phyloP scores from a whole-genome alignment of 1,284 basidiomycete genomes.

The Pascua sp. region DNA sequence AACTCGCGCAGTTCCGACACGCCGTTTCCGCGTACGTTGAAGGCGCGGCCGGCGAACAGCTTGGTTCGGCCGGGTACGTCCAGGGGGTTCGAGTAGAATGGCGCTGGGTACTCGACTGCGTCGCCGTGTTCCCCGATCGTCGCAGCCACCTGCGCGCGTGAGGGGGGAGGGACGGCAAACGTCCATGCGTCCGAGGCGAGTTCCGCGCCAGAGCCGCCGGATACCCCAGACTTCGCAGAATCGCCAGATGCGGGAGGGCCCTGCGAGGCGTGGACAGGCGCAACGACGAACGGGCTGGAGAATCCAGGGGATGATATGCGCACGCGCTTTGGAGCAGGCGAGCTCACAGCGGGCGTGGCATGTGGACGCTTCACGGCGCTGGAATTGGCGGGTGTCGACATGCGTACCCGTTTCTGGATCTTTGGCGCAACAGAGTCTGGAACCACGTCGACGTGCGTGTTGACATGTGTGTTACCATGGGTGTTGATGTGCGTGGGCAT shows the following conservation, averaged over 20 bases:
- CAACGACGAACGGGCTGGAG: too few relatives aligned
- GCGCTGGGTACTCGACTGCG: constrained; percentile 65
- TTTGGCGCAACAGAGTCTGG: too few relatives aligned
- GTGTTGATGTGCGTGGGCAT: too few relatives aligned
- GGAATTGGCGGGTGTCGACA: neutral
- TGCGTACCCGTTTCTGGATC: constrained; percentile 12
- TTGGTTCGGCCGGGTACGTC: constrained; percentile 69
- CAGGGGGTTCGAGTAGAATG: constrained; percentile 69
- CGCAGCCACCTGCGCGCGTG: constrained; percentile 52
- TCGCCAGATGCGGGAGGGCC: neutral
- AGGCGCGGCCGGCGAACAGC: constrained; percentile 77
- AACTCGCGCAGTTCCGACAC: constrained; percentile 45
- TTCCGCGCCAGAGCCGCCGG: neutral
- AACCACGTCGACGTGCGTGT: too few relatives aligned
- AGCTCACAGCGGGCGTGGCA: neutral
- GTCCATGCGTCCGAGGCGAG: constrained; percentile 46
- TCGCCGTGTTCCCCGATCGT: constrained; percentile 58
- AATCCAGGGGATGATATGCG: too few relatives aligned
- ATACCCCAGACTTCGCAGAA: neutral
- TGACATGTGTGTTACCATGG: too few relatives aligned
- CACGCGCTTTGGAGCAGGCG: too few relatives aligned
- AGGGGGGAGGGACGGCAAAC: constrained; percentile 60
- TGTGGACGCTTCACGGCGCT: too few relatives aligned
- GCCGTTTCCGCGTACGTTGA: constrained; percentile 58
- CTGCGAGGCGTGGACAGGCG: neutral